Conservation (phyloP, 805 yeast genomes). For the Maudiozyma bulderi region DNA sequence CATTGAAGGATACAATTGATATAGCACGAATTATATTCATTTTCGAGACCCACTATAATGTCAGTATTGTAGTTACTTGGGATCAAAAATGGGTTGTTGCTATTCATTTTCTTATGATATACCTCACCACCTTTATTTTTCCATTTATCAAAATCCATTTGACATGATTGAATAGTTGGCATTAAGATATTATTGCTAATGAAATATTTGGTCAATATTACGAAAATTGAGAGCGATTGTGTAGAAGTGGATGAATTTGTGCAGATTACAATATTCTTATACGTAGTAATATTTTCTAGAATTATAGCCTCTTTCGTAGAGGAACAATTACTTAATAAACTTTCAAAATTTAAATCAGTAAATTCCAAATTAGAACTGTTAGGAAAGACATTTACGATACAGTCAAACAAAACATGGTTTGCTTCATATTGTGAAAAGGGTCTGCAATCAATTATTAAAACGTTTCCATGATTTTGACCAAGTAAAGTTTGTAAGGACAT, state of each 20-base stretch:
- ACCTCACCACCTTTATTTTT: neutral
- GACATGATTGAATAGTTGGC: neutral
- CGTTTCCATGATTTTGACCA: neutral
- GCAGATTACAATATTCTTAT: neutral
- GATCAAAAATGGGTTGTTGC: neutral
- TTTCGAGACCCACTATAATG: slow-evolving; percentile 59
- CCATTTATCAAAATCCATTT: neutral
- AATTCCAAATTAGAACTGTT: neutral
- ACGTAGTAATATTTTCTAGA: neutral
- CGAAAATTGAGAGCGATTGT: neutral
- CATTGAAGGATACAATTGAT: slow-evolving; percentile 90
- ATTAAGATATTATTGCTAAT: neutral
- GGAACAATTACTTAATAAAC: neutral
- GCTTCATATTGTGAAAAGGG: neutral
- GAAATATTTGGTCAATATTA: neutral
- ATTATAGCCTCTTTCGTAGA: neutral
- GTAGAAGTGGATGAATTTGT: neutral
- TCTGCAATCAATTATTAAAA: neutral
- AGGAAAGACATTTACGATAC: neutral
- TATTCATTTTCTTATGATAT: neutral
- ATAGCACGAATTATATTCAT: slow-evolving; percentile 86
- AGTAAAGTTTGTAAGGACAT: neutral
- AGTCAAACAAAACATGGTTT: neutral
- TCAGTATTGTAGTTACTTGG: slow-evolving; percentile 8
- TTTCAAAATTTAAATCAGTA: neutral